Base-by-base conservation (phyloP, 441 rosid genomes). In the Euphorbia celastroides region DNA sequence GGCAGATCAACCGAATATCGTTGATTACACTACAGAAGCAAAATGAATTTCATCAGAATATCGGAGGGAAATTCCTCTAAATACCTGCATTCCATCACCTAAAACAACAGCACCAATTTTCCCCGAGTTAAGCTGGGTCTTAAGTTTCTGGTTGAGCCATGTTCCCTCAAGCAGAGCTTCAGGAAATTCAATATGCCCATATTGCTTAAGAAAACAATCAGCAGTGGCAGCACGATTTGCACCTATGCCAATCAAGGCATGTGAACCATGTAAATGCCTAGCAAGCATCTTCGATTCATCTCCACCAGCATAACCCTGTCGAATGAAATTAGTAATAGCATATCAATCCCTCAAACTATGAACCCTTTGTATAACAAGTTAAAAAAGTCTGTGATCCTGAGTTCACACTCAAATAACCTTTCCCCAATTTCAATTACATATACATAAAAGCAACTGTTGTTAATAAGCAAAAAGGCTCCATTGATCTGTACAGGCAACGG, bases 61-160 rank as follows among this genome's bases (percentile, higher is more conserved):
- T 67, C 36, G 12, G 9, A 28, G 44, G 13, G 26, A 30, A 61
- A 46, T 52, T 48, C 60, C 10, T 7, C 11, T 22, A 2, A 60
- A 9, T 68, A 89, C 98, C 98, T 92, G 98, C 98, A 92, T 86
- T 66, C 96, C 98, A 72, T 89, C 96, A 78, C 89, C 98, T 42
- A 92, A 77, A 71, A 92, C 66, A 10, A 75, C 81, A 28, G 67
- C 77, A 60, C 90, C 84, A 31, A 92, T 75, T 69, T 79, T 66
- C 23, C 75, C 67, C 0, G 73, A 73, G 41, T 60, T 16, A 62
- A 71, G 55, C 17, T 7, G 46, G 52, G 60, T 58, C 67, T 70
- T 66, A 32, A 34, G 68, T 32, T 66, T 70, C 46, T 66, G 67
- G 46, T 73, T 72, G 72, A 65, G 56, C 65, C 55, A 52, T 26